These are phyloP conservation scores for Sutorius australiensis DNA, from an alignment of 768 basidiomycete genomes.

Conservation along the genomic window DNA sequence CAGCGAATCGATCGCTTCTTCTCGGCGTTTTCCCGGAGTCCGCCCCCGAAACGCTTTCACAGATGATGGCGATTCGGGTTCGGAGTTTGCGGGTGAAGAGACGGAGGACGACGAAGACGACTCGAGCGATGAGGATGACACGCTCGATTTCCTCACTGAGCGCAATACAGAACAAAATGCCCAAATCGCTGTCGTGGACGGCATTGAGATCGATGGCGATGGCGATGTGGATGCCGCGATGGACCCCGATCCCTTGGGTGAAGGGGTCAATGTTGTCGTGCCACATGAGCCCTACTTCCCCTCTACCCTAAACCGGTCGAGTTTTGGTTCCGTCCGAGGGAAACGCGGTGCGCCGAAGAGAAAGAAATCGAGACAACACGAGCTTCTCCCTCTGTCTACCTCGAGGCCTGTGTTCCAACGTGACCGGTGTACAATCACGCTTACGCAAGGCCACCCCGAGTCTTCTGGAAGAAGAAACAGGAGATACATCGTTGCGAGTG, in stretches of 20 bases:
- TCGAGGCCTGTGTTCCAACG: conserved; percentile 83
- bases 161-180: conserved; percentile 86
- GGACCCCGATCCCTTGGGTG: conserved; percentile 82
- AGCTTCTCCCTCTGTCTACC: conserved; percentile 61
- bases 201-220: conserved; percentile 37
- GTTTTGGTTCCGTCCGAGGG: conserved; percentile 34
- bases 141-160: conserved; percentile 78
- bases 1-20: conserved; percentile 35
- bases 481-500: conserved; percentile 86
- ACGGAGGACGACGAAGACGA: conserved; percentile 57
- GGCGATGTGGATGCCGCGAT: conserved; percentile 50
- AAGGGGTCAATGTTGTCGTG: conserved; percentile 86
- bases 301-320: conserved; percentile 57
- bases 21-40: conserved; percentile 37
- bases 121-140: conserved; percentile 52
- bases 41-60: conserved; percentile 62
- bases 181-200: conserved; percentile 36
- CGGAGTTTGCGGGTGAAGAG: conserved; percentile 49
- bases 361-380: conserved; percentile 60
- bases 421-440: conserved; percentile 85
- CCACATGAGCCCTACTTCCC: conserved; percentile 83
- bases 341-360: conserved; percentile 42
- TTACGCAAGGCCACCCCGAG: conserved; percentile 82
- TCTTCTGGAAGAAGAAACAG: conserved; percentile 55
- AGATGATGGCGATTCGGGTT: conserved; percentile 60